These are phyloP conservation scores for Blumeria graminis DNA, from an alignment of 2,329 filamentous ascomycete species.

Conservation along the genomic window DNA sequence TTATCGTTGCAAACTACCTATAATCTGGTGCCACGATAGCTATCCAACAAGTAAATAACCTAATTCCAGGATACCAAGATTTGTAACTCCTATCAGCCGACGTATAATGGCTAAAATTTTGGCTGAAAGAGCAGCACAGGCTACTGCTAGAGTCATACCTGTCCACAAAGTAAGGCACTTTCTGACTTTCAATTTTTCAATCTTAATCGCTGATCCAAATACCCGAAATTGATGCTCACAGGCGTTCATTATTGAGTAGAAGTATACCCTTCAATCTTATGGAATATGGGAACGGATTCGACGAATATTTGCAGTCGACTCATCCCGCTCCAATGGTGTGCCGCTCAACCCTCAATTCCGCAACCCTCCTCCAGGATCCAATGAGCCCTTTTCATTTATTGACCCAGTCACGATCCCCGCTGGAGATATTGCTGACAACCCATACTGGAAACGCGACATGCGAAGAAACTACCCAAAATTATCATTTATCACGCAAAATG, in stretches of 20 bases:
- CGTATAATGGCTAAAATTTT: conserved; percentile 20
- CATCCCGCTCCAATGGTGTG: conserved; percentile 72
- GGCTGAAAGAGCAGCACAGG: conserved; percentile 34
- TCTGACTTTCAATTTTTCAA: conserved; percentile 6
- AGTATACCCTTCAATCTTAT: conserved; percentile 80
- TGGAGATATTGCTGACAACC: conserved; percentile 70
- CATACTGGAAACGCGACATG: conserved; percentile 86
- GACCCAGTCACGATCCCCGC: conserved; percentile 70
- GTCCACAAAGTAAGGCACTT: conserved; percentile 30
- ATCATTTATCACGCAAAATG: conserved; percentile 58
- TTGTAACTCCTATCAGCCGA: no score
- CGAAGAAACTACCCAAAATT: conserved; percentile 62
- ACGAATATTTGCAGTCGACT: conserved; percentile 54
- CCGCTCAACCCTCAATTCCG: conserved; percentile 86
- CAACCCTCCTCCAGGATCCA: conserved; percentile 53
- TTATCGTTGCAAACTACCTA: no score
- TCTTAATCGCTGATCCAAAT: conserved; percentile 5
- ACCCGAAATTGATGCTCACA: neutral
- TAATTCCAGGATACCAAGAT: no score
- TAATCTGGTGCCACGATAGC: no score
- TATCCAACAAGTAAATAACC: no score
- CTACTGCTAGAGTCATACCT: conserved; percentile 27
- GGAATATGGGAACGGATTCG: conserved; percentile 77
- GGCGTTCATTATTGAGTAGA: conserved; percentile 27
- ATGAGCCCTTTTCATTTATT: conserved; percentile 48